These are phyloP conservation scores for Phylloporus rhodoxanthus DNA, from an alignment of 768 basidiomycete species.

Conservation along the genomic window DNA sequence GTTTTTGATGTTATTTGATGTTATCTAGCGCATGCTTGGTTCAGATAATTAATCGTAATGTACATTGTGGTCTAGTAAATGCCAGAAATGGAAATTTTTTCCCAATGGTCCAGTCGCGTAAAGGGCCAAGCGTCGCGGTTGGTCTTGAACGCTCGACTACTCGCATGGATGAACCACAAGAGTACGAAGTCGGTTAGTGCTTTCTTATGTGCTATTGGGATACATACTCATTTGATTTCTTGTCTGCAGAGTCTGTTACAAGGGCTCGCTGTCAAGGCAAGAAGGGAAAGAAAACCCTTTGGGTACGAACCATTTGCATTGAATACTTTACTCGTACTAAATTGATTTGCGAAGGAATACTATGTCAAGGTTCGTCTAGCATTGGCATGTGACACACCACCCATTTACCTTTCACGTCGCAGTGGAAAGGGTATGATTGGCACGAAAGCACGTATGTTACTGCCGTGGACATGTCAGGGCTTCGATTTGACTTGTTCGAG, in stretches of 20 bases:
- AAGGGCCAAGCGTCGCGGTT: background rate
- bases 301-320: conserved; percentile 37
- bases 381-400: background rate
- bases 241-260: conserved; percentile 43
- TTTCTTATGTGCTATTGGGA: background rate
- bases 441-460: conserved; percentile 54
- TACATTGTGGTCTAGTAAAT: background rate
- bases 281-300: conserved; percentile 41
- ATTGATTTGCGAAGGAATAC: conserved; percentile 40
- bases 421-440: conserved; percentile 60
- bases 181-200: conserved; percentile 66
- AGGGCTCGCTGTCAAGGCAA: conserved; percentile 46
- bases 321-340: conserved; percentile 9
- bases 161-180: conserved; percentile 36
- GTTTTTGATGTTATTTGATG: background rate
- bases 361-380: conserved; percentile 46
- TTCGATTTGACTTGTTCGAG: conserved; percentile 4
- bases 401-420: conserved; percentile 4
- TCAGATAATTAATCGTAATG: conserved; percentile 9
- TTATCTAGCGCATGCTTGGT: conserved; percentile 1
- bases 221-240: background rate
- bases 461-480: background rate
- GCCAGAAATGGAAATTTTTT: conserved; percentile 17
- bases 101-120: conserved; percentile 5
- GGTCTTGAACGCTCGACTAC: conserved; percentile 2